Conservation (phyloP, 225 moss, liverwort and hornwort genomes). For the Physcomitrellopsis africana region DNA sequence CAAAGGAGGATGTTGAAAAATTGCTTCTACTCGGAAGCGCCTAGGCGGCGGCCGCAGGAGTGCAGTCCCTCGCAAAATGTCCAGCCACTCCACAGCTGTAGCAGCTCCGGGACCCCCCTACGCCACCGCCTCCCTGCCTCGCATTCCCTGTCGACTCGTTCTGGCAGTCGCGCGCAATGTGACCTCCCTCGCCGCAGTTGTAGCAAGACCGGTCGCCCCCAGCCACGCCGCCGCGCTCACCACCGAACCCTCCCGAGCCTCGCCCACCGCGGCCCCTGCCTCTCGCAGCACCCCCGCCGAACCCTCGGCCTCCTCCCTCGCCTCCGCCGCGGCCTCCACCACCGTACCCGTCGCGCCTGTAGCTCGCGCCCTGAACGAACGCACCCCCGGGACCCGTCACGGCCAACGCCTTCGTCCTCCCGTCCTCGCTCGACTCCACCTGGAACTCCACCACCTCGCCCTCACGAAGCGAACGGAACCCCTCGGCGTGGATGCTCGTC, state of each 20-base stretch:
- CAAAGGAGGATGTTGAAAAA: too few relatives aligned
- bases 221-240: conserved; percentile 49
- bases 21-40: neutral
- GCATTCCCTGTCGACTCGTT: conserved; percentile 71
- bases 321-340: conserved; percentile 67
- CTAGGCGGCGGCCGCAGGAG: conserved; percentile 68
- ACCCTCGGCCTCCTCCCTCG: conserved; percentile 60
- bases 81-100: conserved; percentile 94
- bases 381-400: conserved; percentile 80
- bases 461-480: conserved; percentile 90
- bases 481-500: conserved; percentile 95
- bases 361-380: conserved; percentile 86
- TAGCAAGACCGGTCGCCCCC: conserved; percentile 76
- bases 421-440: conserved; percentile 88
- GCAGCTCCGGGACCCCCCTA: conserved; percentile 66
- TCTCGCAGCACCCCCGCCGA: conserved; percentile 51
- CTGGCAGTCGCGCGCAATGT: conserved; percentile 87
- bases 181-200: conserved; percentile 85
- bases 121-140: conserved; percentile 68
- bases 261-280: conserved; percentile 58
- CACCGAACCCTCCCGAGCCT: conserved; percentile 49
- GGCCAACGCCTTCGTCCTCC: conserved; percentile 84
- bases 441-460: conserved; percentile 88
- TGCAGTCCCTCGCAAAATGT: conserved; percentile 83
- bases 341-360: conserved; percentile 81